Percentiles rank a stretch among this genome's conserved stretches.
These are phyloP conservation scores for Sphagnum tenellum DNA, from an alignment of 225 moss, liverwort and hornwort species.

Conservation along the genomic window DNA sequence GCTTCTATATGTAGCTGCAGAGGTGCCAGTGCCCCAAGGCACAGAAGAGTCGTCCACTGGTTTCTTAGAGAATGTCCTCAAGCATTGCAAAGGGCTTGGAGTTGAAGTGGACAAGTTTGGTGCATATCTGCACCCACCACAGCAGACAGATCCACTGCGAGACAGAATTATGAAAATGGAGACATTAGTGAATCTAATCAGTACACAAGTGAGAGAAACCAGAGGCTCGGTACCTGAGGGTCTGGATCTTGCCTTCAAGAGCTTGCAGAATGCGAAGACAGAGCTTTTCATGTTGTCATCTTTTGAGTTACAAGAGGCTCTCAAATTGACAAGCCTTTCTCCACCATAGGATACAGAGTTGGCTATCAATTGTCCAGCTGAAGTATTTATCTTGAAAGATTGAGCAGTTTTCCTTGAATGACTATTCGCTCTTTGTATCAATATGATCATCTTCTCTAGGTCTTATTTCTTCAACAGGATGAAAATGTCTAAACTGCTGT, in stretches of 20 bases:
- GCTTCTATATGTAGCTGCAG: conserved; percentile 49
- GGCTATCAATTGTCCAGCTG: too few species aligned
- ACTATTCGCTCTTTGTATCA: too few species aligned
- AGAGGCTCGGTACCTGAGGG: conserved; percentile 38
- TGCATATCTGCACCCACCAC: conserved; percentile 50
- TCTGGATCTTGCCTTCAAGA: conserved; percentile 19
- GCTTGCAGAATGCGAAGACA: conserved; percentile 20
- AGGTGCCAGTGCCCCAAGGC: conserved; percentile 25
- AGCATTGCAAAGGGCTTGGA: conserved; percentile 33
- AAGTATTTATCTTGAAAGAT: too few species aligned
- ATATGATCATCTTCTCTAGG: too few species aligned
- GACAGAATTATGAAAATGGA: conserved; percentile 21
- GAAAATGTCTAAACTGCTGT: too few species aligned
- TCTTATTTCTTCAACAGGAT: too few species aligned
- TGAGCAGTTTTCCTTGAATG: too few species aligned
- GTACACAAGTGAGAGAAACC: conserved; percentile 26
- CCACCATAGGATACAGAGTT: too few species aligned
- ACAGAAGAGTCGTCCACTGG: conserved; percentile 34
- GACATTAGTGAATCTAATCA: conserved; percentile 21
- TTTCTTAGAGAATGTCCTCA: conserved; percentile 37
- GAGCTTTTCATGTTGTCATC: conserved; percentile 5
- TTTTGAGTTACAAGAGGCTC: too few species aligned
- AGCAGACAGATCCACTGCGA: conserved; percentile 36
- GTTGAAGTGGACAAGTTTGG: conserved; percentile 52
- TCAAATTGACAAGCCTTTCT: too few species aligned